These are phyloP conservation scores for Yamadazyma membranifaciens DNA, from an alignment of 1,139 yeast species.

Conservation along the genomic window DNA sequence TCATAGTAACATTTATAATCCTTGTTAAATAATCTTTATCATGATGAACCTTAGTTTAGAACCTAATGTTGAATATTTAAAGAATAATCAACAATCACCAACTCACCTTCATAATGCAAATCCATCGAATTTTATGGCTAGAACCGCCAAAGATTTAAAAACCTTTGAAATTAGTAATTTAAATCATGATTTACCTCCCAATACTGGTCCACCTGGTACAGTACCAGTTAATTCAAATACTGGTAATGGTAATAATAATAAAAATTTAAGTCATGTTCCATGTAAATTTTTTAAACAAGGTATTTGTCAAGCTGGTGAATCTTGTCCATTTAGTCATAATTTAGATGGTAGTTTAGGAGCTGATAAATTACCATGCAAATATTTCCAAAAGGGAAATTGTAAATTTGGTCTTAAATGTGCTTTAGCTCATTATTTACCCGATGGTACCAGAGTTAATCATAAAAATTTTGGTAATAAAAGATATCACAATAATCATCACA, in stretches of 20 bases:
- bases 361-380: conserved; percentile 82
- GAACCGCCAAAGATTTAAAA: conserved; percentile 5
- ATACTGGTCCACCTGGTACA: conserved; percentile 44
- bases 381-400: conserved; percentile 91
- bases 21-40: too few species aligned
- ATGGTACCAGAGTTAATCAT: conserved; percentile 77
- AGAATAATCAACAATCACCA: conserved; percentile 3
- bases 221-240: conserved; percentile 16
- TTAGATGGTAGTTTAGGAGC: conserved; percentile 54
- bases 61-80: conserved; percentile 7
- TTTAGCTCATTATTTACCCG: conserved; percentile 84
- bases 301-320: conserved; percentile 86
- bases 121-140: background rate
- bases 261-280: conserved; percentile 83
- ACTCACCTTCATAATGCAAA: background rate
- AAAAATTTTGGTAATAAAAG: conserved; percentile 19
- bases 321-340: conserved; percentile 91
- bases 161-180: conserved; percentile 11
- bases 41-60: conserved; percentile 11
- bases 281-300: conserved; percentile 92
- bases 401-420: conserved; percentile 94
- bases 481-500: conserved; percentile 1
- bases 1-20: too few species aligned
- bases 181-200: conserved; percentile 31
- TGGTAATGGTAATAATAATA: conserved; percentile 18